A percentile compares a stretch with the other conserved stretches of the same genome.
Conservation (phyloP, 1,284 basidiomycete genomes). For the Ceratobasidium sp. region DNA sequence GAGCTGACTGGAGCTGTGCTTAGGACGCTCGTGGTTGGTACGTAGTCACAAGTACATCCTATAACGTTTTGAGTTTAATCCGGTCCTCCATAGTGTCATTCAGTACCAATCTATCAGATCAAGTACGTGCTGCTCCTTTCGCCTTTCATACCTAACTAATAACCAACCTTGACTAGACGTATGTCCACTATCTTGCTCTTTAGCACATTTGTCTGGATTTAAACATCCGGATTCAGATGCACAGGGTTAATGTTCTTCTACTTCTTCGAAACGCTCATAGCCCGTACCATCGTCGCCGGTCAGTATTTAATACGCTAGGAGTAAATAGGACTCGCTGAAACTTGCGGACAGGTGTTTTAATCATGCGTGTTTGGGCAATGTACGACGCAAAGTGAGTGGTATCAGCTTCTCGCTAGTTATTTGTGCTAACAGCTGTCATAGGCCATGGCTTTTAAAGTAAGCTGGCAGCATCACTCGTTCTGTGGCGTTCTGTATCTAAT, state of each 20-base stretch:
- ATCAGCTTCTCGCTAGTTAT: background rate
- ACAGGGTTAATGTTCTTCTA: conserved; percentile 10
- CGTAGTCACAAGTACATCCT: background rate
- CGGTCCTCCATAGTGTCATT: background rate
- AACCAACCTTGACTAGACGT: background rate
- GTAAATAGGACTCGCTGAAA: background rate
- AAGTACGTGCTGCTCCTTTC: background rate
- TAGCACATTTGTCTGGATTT: background rate
- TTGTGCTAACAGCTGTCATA: background rate
- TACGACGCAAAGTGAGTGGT: conserved; percentile 19
- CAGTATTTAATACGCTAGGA: background rate
- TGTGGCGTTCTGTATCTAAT: background rate
- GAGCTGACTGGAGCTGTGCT: background rate
- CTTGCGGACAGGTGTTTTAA: conserved; percentile 5
- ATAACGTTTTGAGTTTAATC: background rate
- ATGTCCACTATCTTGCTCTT: background rate
- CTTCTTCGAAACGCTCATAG: background rate
- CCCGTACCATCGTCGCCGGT: background rate
- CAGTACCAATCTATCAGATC: background rate
- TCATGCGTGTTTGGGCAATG: conserved; percentile 30
- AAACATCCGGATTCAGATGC: background rate
- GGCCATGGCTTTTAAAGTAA: conserved; percentile 2
- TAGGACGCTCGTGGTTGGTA: background rate
- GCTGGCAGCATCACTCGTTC: background rate
- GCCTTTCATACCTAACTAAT: background rate